These are phyloP conservation scores for Colletotrichum eremochloae DNA, from an alignment of 2,329 filamentous ascomycete genomes.

Conservation along the genomic window DNA sequence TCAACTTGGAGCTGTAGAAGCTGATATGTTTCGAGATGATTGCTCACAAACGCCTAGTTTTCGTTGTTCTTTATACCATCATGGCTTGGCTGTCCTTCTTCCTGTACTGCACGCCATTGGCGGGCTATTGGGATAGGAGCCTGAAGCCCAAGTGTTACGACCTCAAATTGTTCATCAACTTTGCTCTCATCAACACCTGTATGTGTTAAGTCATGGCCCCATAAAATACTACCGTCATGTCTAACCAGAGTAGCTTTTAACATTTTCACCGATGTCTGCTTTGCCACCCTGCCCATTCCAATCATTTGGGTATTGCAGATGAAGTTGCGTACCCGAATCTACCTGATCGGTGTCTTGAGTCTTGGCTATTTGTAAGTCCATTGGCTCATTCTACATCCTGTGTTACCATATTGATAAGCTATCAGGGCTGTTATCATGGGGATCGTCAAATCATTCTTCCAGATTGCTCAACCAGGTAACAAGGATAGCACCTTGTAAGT, in stretches of 20 bases:
- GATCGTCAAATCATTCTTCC: slow-evolving; percentile 55
- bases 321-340: slow-evolving; percentile 53
- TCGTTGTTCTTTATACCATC: slow-evolving; percentile 45
- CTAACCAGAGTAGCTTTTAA: slow-evolving; percentile 50
- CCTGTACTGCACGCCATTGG: slow-evolving; percentile 45
- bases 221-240: background rate
- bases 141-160: slow-evolving; percentile 42
- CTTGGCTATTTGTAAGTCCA: slow-evolving; percentile 56
- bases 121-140: slow-evolving; percentile 44
- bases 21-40: background rate
- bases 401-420: background rate
- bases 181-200: slow-evolving; percentile 55
- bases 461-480: slow-evolving; percentile 50
- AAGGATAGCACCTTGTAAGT: slow-evolving; percentile 52
- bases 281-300: slow-evolving; percentile 57
- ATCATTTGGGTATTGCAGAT: slow-evolving; percentile 58
- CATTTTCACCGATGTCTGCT: slow-evolving; percentile 59
- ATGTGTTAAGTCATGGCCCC: background rate
- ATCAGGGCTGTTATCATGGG: slow-evolving; percentile 55
- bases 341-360: slow-evolving; percentile 56
- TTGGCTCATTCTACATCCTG: fast-evolving
- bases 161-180: slow-evolving; percentile 48
- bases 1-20: background rate
- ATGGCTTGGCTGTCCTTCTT: slow-evolving; percentile 45
- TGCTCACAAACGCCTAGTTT: slow-evolving; percentile 17